Percentiles rank a stretch among this genome's conserved stretches.
Evolutionary conservation across 1,139 yeast genomes (phyloP).

Genomic region (Petasospora fabianii): DNA sequence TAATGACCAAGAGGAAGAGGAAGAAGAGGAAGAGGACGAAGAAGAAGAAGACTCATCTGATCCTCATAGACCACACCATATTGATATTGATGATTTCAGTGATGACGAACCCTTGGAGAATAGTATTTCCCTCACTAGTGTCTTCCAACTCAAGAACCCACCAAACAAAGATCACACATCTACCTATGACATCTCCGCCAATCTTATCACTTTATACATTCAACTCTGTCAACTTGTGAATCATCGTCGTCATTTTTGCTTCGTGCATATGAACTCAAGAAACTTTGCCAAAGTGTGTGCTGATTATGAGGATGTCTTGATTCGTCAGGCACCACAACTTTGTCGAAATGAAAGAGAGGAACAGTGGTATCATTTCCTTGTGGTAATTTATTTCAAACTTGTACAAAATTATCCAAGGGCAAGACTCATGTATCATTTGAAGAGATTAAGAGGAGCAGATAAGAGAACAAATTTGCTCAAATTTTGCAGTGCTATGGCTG

Average conservation of each 20-base stretch:
- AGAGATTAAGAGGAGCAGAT: not conserved
- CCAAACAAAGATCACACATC: slow-evolving; percentile 6
- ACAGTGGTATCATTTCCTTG: slow-evolving; percentile 16
- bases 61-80: not conserved
- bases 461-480: slow-evolving; percentile 3
- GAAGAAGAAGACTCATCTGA: not conserved
- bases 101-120: slow-evolving; percentile 5
- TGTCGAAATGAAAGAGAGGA: slow-evolving; percentile 12
- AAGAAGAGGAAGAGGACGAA: no score
- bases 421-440: slow-evolving; percentile 13
- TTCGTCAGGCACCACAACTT: slow-evolving; percentile 6
- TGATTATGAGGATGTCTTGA: slow-evolving; percentile 24
- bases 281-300: slow-evolving; percentile 25
- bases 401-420: slow-evolving; percentile 21
- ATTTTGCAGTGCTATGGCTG: slow-evolving; percentile 6
- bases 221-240: slow-evolving; percentile 22
- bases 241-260: slow-evolving; percentile 20
- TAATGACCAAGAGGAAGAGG: not conserved
- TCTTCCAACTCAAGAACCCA: slow-evolving; percentile 6
- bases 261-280: slow-evolving; percentile 17
- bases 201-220: slow-evolving; percentile 13
- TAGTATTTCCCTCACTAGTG: slow-evolving; percentile 5
- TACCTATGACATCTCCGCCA: slow-evolving; percentile 18
- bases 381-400: slow-evolving; percentile 18
- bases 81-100: slow-evolving; percentile 5